A percentile compares a stretch with the other conserved stretches of the same genome.
phyloP scores from a whole-genome alignment of 108 stramenopile genomes.

The Nitzschia inconspicua region DNA sequence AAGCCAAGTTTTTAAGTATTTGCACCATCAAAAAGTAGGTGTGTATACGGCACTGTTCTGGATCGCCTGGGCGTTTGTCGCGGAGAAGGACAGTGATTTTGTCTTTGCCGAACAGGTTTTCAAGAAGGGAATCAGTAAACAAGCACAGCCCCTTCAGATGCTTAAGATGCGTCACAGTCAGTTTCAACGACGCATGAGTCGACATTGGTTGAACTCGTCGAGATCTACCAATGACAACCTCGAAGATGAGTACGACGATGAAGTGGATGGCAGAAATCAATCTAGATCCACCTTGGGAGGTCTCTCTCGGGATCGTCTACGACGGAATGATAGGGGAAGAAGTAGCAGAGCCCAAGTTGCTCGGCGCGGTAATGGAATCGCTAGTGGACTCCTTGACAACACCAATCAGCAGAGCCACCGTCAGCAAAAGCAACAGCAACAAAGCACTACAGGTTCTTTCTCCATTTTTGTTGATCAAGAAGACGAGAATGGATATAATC shows the following conservation, averaged over 20 bases:
- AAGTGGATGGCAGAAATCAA: neutral
- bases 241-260: slow-evolving; percentile 40
- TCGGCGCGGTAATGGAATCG: neutral
- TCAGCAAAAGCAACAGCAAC: neutral
- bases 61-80: slow-evolving; percentile 64
- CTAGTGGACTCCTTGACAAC: neutral
- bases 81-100: slow-evolving; percentile 55
- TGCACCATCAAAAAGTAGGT: slow-evolving; percentile 72
- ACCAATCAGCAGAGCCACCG: neutral
- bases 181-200: slow-evolving; percentile 81
- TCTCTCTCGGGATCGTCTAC: slow-evolving; percentile 37
- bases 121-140: slow-evolving; percentile 62
- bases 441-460: slow-evolving; percentile 31
- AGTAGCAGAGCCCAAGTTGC: neutral
- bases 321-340: slow-evolving; percentile 43
- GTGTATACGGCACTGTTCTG: slow-evolving; percentile 55
- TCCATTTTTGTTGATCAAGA: slow-evolving; percentile 57
- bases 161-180: slow-evolving; percentile 69
- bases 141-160: slow-evolving; percentile 62
- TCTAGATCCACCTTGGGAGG: slow-evolving; percentile 49
- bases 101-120: slow-evolving; percentile 56
- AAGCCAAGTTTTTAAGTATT: slow-evolving; percentile 62
- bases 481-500: slow-evolving; percentile 33
- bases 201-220: slow-evolving; percentile 69
- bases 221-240: slow-evolving; percentile 32